phyloP scores from a whole-genome alignment of 176 grass and related monocot species.

The Sorghum bicolor region DNA sequence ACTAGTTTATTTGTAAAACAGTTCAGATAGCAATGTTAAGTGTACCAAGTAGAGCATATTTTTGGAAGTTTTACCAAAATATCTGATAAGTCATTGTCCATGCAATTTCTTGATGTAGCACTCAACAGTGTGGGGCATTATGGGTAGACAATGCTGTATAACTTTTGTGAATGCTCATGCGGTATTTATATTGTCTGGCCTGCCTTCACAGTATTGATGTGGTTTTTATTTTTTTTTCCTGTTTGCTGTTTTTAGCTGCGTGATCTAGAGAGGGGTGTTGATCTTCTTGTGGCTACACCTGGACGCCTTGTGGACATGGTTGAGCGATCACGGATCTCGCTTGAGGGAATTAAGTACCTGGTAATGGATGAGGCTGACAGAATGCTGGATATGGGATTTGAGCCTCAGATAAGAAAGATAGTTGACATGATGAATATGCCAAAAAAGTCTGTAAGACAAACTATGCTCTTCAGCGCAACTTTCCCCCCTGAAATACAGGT shows the following conservation, averaged over 20 bases:
- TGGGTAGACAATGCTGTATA: neutral
- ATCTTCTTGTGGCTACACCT: conserved; percentile 86
- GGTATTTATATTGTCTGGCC: neutral
- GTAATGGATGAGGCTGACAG: conserved; percentile 87
- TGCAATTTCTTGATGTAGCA: neutral
- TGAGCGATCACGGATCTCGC: conserved; percentile 69
- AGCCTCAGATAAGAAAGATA: conserved; percentile 81
- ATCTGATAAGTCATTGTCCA: neutral
- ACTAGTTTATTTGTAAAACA: neutral
- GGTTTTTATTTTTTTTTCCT: conserved; percentile 3
- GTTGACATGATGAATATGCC: conserved; percentile 76
- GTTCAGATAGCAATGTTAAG: neutral
- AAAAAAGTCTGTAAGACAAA: conserved; percentile 55
- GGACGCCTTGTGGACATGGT: conserved; percentile 71
- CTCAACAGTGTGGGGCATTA: neutral
- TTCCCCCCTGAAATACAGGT: conserved; percentile 86
- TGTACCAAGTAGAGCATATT: neutral
- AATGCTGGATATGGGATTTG: conserved; percentile 99
- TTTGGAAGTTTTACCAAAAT: neutral
- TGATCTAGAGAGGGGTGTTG: conserved; percentile 57
- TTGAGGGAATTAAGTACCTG: conserved; percentile 68
- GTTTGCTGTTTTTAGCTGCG: conserved; percentile 50
- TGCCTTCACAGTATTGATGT: conserved; percentile 4
- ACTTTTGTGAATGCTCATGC: neutral
- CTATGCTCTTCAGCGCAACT: conserved; percentile 92